phyloP scores from a whole-genome alignment of 2,329 filamentous ascomycete genomes.

The Neopestalotiopsis clavispora region DNA sequence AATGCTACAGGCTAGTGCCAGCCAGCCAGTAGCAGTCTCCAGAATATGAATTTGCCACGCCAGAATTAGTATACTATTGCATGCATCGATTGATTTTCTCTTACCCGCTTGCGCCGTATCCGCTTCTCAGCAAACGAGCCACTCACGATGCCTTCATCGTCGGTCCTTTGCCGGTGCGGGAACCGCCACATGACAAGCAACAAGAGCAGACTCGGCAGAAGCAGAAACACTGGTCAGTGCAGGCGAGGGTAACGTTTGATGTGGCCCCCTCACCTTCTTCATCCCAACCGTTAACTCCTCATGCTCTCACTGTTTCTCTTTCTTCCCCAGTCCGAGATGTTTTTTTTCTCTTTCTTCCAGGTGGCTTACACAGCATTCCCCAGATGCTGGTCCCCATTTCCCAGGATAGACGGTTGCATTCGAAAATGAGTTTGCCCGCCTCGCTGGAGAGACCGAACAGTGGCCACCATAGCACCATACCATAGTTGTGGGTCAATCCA shows the following conservation, averaged over 20 bases:
- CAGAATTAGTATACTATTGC: slow-evolving; percentile 1
- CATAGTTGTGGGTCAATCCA: neutral
- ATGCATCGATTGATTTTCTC: neutral
- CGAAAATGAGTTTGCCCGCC: neutral
- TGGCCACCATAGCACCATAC: neutral
- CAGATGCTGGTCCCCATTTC: neutral
- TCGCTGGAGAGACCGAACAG: neutral
- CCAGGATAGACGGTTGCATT: slow-evolving; percentile 1
- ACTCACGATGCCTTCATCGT: neutral
- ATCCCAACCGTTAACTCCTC: neutral
- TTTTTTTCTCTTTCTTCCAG: neutral
- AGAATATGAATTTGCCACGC: neutral
- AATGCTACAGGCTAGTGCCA: neutral
- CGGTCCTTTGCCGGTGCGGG: neutral
- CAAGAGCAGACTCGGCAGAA: neutral
- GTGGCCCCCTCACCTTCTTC: neutral
- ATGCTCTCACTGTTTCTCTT: neutral
- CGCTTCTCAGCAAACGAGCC: neutral
- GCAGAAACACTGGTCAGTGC: neutral
- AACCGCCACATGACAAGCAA: neutral
- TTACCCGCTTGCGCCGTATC: neutral
- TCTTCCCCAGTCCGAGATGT: neutral
- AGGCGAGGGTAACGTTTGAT: neutral
- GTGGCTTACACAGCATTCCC: neutral
- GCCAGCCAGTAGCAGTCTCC: too few species aligned